Evolutionary conservation across 345 rosid species (phyloP).

Genomic region (Eutrema japonicum): DNA sequence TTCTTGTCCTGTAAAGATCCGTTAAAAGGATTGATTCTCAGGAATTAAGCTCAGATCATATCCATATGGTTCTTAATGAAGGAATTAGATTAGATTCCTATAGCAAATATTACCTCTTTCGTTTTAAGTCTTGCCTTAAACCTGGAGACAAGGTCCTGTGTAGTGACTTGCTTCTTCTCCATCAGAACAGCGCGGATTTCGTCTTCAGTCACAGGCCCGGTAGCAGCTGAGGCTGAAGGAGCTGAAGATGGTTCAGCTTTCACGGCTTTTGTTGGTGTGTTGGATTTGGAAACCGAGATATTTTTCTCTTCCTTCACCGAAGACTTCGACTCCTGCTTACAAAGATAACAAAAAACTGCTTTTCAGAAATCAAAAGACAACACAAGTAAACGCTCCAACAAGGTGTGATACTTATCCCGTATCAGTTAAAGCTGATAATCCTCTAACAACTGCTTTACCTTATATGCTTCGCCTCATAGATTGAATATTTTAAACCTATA

Average conservation of each 20-base stretch:
- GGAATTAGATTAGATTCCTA: not conserved
- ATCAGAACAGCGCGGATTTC: slow-evolving; percentile 82
- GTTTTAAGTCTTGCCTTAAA: slow-evolving; percentile 75
- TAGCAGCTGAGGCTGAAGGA: slow-evolving; percentile 46
- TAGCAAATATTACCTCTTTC: slow-evolving; percentile 55
- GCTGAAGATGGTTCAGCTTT: slow-evolving; percentile 49
- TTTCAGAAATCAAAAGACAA: slow-evolving; percentile 8
- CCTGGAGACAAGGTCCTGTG: slow-evolving; percentile 85
- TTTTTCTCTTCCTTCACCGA: slow-evolving; percentile 55
- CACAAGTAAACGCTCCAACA: not conserved
- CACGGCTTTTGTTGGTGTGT: slow-evolving; percentile 47
- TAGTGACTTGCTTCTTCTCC: slow-evolving; percentile 80
- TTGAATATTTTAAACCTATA: not conserved
- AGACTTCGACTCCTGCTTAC: slow-evolving; percentile 59
- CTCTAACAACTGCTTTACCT: not conserved
- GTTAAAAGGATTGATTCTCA: not conserved
- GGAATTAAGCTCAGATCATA: slow-evolving; percentile 3
- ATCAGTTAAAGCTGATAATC: not conserved
- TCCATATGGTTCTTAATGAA: slow-evolving; percentile 6
- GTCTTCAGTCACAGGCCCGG: slow-evolving; percentile 87
- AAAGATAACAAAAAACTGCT: not conserved
- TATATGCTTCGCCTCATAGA: not conserved
- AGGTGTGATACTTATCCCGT: not conserved
- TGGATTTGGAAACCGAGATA: slow-evolving; percentile 51
- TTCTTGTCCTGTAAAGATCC: slow-evolving; percentile 68